Conservation (phyloP, 2,329 filamentous ascomycete species). For the Aspergillus sclerotialis region DNA sequence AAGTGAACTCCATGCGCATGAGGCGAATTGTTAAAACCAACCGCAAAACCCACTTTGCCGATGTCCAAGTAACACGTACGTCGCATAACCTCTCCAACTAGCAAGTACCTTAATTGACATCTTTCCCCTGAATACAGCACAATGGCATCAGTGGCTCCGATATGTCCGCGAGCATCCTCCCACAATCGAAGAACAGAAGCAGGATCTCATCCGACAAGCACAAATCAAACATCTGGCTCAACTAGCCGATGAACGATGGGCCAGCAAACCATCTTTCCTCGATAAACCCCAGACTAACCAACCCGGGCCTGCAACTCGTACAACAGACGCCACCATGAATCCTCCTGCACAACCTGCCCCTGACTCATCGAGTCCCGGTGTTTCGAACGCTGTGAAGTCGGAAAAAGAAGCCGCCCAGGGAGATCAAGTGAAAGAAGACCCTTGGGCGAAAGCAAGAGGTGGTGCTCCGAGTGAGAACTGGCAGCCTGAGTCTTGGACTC, state of each 20-base stretch:
- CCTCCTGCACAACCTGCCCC: slow-evolving; percentile 15
- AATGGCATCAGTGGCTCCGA: slow-evolving; percentile 64
- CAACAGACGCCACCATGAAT: slow-evolving; percentile 36
- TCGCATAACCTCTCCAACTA: no score
- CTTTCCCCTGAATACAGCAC: slow-evolving; percentile 34
- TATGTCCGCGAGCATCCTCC: slow-evolving; percentile 53
- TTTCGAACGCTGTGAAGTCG: slow-evolving; percentile 4
- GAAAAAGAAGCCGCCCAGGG: slow-evolving; percentile 10
- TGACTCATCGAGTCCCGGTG: slow-evolving; percentile 16
- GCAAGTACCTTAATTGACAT: no score
- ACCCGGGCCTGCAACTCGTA: slow-evolving; percentile 38
- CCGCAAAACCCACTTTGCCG: slow-evolving; percentile 47
- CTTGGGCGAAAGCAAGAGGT: slow-evolving; percentile 53
- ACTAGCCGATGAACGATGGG: slow-evolving; percentile 56
- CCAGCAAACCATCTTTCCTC: slow-evolving; percentile 51
- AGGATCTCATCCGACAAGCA: slow-evolving; percentile 50
- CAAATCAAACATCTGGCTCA: slow-evolving; percentile 54
- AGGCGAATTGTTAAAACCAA: slow-evolving; percentile 54
- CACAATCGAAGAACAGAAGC: slow-evolving; percentile 51
- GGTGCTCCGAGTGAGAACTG: slow-evolving; percentile 55
- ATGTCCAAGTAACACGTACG: slow-evolving; percentile 55
- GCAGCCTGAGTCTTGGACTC: slow-evolving; percentile 60
- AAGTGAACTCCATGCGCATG: slow-evolving; percentile 45
- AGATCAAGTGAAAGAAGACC: slow-evolving; percentile 32
- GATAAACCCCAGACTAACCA: slow-evolving; percentile 49